Evolutionary conservation across 2,329 filamentous ascomycete genomes (phyloP).

Genomic region (Kalaharituber pfeilii): DNA sequence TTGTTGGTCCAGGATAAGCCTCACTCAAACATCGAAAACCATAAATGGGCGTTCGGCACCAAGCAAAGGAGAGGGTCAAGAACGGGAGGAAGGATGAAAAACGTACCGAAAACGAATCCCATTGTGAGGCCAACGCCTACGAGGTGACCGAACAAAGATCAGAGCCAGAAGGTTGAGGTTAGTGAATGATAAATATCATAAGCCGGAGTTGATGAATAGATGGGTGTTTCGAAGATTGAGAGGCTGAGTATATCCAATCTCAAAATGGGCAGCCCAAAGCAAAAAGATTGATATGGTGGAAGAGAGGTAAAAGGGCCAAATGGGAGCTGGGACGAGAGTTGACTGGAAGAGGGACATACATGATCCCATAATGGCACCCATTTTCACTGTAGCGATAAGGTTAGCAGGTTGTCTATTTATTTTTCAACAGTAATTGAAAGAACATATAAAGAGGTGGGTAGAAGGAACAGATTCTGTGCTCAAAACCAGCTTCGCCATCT

Average conservation of each 20-base stretch:
- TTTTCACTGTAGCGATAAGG: slow-evolving; percentile 50
- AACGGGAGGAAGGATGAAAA: neutral
- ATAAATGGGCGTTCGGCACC: neutral
- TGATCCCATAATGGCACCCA: slow-evolving; percentile 96
- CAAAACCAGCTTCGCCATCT: no score
- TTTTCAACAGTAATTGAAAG: no score
- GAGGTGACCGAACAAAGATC: neutral
- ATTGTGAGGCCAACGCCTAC: slow-evolving; percentile 88
- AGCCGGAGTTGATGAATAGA: neutral
- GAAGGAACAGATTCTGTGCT: no score
- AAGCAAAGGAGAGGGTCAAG: neutral
- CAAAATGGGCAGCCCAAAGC: no score
- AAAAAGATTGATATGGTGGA: neutral
- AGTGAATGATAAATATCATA: no score
- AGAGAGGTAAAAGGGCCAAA: neutral
- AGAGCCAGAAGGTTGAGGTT: neutral
- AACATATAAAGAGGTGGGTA: no score
- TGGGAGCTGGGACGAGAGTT: neutral
- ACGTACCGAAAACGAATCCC: slow-evolving; percentile 83
- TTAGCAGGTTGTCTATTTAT: no score
- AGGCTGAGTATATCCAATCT: no score
- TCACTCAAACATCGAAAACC: neutral
- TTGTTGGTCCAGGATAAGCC: neutral
- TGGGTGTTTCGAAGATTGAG: neutral
- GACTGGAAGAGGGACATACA: slow-evolving; percentile 59